phyloP scores from a whole-genome alignment of 139 green algal genomes.

The Chlamydomonas applanata region DNA sequence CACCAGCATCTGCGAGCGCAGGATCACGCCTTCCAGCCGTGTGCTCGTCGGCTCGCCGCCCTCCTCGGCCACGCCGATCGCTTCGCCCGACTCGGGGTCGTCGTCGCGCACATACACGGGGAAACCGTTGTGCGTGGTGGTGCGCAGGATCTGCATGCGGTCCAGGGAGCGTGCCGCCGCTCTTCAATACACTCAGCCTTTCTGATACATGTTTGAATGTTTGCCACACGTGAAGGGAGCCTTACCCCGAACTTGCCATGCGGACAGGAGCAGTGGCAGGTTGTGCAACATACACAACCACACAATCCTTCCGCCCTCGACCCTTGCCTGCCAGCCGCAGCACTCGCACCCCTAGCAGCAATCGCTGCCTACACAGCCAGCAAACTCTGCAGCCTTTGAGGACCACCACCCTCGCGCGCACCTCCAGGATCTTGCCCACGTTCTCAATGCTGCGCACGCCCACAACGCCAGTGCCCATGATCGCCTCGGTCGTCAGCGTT shows the following conservation, averaged over 20 bases:
- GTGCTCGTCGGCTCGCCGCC: conserved; percentile 6
- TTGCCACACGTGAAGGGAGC: no score
- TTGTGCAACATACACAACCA: no score
- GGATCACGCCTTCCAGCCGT: conserved; percentile 75
- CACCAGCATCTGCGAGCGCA: conserved; percentile 82
- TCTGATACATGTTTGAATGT: no score
- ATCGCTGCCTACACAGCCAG: no score
- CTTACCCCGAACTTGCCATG: no score
- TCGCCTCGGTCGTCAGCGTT: conserved; percentile 43
- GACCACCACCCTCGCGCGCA: conserved; percentile 10
- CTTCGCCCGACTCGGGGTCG: background rate
- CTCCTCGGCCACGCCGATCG: background rate
- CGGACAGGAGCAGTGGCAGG: no score
- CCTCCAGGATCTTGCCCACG: conserved; percentile 53
- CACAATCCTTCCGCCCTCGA: no score
- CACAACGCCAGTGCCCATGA: conserved; percentile 73
- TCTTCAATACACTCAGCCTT: background rate
- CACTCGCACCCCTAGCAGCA: no score
- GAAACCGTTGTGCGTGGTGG: conserved; percentile 86
- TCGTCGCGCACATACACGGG: conserved; percentile 60
- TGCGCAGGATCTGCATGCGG: conserved; percentile 42
- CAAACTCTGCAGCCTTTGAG: no score
- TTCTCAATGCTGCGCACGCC: conserved; percentile 64
- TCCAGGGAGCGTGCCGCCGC: background rate
- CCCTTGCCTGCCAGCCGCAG: no score